Conservation (phyloP, 176 grass and related monocot genomes). For the Lolium perenne region DNA sequence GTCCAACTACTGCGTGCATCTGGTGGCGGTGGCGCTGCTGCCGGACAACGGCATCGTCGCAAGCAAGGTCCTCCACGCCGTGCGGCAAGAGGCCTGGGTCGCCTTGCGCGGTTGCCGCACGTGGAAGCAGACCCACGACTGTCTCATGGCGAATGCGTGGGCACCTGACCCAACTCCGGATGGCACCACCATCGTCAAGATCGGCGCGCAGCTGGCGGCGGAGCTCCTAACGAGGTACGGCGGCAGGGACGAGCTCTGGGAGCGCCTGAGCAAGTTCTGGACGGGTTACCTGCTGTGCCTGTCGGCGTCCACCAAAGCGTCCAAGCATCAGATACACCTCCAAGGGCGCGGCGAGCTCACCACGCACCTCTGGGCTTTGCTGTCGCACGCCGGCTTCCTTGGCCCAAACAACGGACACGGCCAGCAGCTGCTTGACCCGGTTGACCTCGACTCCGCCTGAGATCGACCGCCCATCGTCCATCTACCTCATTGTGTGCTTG, state of each 20-base stretch:
- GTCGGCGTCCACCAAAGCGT: background rate
- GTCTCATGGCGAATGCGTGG: background rate
- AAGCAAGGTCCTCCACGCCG: background rate
- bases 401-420: background rate
- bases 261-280: background rate
- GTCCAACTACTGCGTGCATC: constrained; percentile 24
- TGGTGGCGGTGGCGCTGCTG: background rate
- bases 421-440: background rate
- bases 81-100: background rate
- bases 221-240: background rate
- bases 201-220: background rate
- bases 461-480: too few species aligned
- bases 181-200: background rate
- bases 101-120: background rate
- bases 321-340: constrained; percentile 11
- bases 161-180: background rate
- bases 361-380: constrained; percentile 31
- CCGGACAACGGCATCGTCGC: constrained; percentile 26
- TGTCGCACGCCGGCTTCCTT: constrained; percentile 28
- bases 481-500: too few species aligned
- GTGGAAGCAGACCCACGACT: background rate
- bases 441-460: background rate
- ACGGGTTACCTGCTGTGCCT: constrained; percentile 9
- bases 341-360: background rate
- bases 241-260: background rate